These are phyloP conservation scores for Cladosporium sphaerospermum DNA, from an alignment of 2,329 filamentous ascomycete genomes.

Conservation along the genomic window DNA sequence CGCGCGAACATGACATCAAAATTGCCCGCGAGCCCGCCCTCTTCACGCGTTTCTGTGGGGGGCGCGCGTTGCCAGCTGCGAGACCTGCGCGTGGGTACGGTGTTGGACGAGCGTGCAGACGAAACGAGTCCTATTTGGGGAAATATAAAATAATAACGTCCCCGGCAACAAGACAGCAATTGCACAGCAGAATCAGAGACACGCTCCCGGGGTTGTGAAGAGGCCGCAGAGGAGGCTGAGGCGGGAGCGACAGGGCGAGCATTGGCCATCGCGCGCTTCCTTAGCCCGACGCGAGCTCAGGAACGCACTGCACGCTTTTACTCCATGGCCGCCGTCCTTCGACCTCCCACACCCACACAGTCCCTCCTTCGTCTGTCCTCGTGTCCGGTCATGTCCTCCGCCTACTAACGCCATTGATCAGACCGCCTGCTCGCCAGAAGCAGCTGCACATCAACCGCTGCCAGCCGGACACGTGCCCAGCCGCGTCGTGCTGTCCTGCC, in stretches of 20 bases:
- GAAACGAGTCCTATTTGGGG: no score
- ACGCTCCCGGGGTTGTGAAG: no score
- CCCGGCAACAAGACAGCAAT: not conserved
- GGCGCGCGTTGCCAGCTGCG: no score
- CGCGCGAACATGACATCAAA: not conserved
- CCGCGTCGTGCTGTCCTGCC: conserved; percentile 1
- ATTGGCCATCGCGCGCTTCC: not conserved
- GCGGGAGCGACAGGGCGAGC: not conserved
- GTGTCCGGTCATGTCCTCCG: not conserved
- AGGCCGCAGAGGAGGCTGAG: no score
- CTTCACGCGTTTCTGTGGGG: not conserved
- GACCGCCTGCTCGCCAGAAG: not conserved
- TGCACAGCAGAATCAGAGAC: not conserved
- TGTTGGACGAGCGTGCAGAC: no score
- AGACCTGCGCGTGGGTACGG: no score
- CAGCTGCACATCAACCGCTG: not conserved
- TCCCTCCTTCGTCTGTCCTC: not conserved
- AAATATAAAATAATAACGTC: not conserved
- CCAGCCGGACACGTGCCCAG: not conserved
- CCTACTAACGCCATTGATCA: not conserved
- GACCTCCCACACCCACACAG: conserved; percentile 3
- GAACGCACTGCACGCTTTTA: conserved; percentile 7
- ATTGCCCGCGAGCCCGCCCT: no score
- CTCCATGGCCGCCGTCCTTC: conserved; percentile 1
- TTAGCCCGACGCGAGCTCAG: not conserved